Percentiles rank a stretch among this genome's conserved stretches.
Evolutionary conservation across 306 rosid species (phyloP).

Genomic region (Fragaria iinumae): DNA sequence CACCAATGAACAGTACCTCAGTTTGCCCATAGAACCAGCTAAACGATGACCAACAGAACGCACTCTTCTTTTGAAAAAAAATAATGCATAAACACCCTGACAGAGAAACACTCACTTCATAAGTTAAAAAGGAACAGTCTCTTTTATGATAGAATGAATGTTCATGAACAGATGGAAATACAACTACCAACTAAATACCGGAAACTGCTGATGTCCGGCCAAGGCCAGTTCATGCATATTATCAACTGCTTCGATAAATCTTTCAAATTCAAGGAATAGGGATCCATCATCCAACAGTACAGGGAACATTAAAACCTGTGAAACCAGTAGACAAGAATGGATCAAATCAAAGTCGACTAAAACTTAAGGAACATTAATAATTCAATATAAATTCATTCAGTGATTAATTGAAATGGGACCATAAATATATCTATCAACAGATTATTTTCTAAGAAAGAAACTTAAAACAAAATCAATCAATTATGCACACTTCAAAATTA

Average conservation of each 20-base stretch:
- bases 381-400: neutral
- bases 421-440: neutral
- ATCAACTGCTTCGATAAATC: slow-evolving; percentile 87
- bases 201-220: slow-evolving; percentile 88
- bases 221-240: slow-evolving; percentile 82
- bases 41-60: slow-evolving; percentile 94
- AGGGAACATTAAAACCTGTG: slow-evolving; percentile 88
- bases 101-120: slow-evolving; percentile 26
- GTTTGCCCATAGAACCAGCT: slow-evolving; percentile 81
- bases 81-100: slow-evolving; percentile 91
- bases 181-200: slow-evolving; percentile 49
- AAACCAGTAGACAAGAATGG: slow-evolving; percentile 22
- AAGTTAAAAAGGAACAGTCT: slow-evolving; percentile 10
- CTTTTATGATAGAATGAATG: slow-evolving; percentile 6
- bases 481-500: neutral
- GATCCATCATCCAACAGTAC: slow-evolving; percentile 67
- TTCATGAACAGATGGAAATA: neutral
- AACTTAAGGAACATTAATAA: neutral
- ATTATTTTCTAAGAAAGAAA: neutral
- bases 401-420: neutral
- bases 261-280: slow-evolving; percentile 78
- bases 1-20: slow-evolving; percentile 53
- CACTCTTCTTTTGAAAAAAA: slow-evolving; percentile 87
- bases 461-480: neutral
- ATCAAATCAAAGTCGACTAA: neutral